Conservation (phyloP, 2,329 filamentous ascomycete species). For the Metarhizium rileyi region DNA sequence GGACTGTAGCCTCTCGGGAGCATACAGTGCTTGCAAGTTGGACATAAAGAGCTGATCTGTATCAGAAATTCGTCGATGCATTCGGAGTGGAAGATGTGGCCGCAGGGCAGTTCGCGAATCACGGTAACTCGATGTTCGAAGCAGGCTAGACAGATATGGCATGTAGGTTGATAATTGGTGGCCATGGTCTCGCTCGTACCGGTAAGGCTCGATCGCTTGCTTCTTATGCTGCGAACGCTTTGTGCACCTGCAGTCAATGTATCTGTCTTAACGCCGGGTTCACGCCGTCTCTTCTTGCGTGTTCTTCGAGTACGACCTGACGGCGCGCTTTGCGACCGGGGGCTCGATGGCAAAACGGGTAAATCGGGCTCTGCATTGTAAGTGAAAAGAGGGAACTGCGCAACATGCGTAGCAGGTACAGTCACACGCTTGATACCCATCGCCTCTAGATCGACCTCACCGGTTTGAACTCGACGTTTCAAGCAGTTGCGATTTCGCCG, state of each 20-base stretch:
- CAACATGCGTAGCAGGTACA: conserved; percentile 62
- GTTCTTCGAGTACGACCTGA: conserved; percentile 17
- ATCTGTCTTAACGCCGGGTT: conserved; percentile 20
- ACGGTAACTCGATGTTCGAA: conserved; percentile 60
- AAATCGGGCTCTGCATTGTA: conserved; percentile 52
- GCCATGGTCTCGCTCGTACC: conserved; percentile 28
- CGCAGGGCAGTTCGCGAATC: conserved; percentile 79
- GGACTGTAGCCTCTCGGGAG: conserved; percentile 60
- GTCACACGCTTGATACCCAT: conserved; percentile 76
- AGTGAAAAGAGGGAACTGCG: conserved; percentile 67
- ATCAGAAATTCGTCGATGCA: conserved; percentile 83
- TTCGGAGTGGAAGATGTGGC: conserved; percentile 86
- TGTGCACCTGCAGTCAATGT: conserved; percentile 10
- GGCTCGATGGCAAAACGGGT: conserved; percentile 24
- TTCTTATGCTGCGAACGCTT: conserved; percentile 21
- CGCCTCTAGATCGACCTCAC: conserved; percentile 78
- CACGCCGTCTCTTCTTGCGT: conserved; percentile 20
- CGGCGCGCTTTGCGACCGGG: conserved; percentile 17
- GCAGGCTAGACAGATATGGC: conserved; percentile 82
- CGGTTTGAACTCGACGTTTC: conserved; percentile 59
- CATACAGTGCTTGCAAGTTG: conserved; percentile 79
- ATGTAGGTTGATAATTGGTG: conserved; percentile 65
- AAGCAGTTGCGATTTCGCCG: conserved; percentile 58
- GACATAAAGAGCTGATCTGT: conserved; percentile 75
- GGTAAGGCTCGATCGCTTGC: conserved; percentile 27